phyloP scores from a whole-genome alignment of 2,329 filamentous ascomycete species.

The Ophiostoma perfectum region DNA sequence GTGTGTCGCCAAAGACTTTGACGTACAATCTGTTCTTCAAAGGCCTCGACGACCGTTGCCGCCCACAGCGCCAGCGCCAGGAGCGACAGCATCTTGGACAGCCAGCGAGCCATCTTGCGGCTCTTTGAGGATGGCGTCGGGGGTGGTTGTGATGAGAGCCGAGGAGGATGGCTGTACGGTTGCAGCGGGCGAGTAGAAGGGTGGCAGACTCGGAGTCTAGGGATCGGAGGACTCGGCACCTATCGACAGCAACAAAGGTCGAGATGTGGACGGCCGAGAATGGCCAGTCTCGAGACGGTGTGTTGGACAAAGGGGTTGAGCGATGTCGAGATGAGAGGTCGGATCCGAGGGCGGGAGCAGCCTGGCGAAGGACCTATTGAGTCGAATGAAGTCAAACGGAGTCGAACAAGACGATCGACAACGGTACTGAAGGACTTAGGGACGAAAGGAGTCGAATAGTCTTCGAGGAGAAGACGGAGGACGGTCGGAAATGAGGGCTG shows the following conservation, averaged over 20 bases:
- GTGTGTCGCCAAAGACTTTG: not conserved
- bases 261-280: not conserved
- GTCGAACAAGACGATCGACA: too few relatives aligned
- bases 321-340: not conserved
- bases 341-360: not conserved
- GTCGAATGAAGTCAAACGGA: not conserved
- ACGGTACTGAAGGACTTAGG: too few relatives aligned
- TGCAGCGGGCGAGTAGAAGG: not conserved
- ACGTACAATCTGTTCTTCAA: slow-evolving; percentile 55
- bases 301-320: not conserved
- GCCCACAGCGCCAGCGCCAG: slow-evolving; percentile 52
- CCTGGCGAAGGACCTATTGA: not conserved
- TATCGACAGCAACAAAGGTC: too few relatives aligned
- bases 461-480: not conserved
- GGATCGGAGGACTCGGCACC: too few relatives aligned
- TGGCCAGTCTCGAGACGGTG: not conserved
- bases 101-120: slow-evolving; percentile 50
- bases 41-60: slow-evolving; percentile 39
- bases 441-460: not conserved
- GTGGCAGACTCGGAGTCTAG: not conserved
- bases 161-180: not conserved
- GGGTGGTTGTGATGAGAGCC: not conserved
- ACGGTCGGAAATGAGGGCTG: not conserved
- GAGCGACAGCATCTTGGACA: slow-evolving; percentile 42
- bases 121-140: not conserved